phyloP scores from a whole-genome alignment of 805 yeast species.

The Ogataea trehalophila region DNA sequence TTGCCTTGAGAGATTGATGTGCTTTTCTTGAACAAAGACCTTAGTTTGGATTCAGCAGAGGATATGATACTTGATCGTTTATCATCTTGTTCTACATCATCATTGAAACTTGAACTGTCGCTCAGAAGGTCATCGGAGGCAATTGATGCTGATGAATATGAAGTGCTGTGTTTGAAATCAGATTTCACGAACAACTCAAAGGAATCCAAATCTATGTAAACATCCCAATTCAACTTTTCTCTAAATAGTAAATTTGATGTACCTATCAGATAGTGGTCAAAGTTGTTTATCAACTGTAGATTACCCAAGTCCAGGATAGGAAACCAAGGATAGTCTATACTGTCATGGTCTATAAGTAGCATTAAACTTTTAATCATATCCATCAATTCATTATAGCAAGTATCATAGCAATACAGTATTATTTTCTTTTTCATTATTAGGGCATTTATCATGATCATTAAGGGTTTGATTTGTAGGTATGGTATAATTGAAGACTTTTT shows the following conservation, averaged over 20 bases:
- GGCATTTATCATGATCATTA: conserved; percentile 44
- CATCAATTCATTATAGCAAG: conserved; percentile 41
- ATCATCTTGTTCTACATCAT: conserved; percentile 6
- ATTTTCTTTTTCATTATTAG: conserved; percentile 44
- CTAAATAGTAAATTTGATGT: conserved; percentile 65
- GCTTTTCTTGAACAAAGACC: conserved; percentile 16
- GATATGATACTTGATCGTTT: conserved; percentile 10
- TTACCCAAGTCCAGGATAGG: conserved; percentile 63
- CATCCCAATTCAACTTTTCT: conserved; percentile 51
- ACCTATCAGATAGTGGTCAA: conserved; percentile 50
- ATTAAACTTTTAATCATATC: conserved; percentile 40
- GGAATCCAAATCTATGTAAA: conserved; percentile 54
- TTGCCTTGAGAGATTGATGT: conserved; percentile 1
- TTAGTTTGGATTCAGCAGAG: conserved; percentile 16
- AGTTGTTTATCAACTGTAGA: conserved; percentile 41
- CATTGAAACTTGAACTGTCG: conserved; percentile 1
- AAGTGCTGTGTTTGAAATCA: not conserved
- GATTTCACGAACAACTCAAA: conserved; percentile 35
- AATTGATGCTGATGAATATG: conserved; percentile 2
- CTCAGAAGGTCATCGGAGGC: conserved; percentile 3
- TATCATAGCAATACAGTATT: conserved; percentile 34
- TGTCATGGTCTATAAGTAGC: conserved; percentile 31
- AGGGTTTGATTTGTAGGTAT: conserved; percentile 18
- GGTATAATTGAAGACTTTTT: conserved; percentile 14
- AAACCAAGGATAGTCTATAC: conserved; percentile 12